Evolutionary conservation across 73 alveolate species (phyloP).

Genomic region (Paramecium biaurelia): DNA sequence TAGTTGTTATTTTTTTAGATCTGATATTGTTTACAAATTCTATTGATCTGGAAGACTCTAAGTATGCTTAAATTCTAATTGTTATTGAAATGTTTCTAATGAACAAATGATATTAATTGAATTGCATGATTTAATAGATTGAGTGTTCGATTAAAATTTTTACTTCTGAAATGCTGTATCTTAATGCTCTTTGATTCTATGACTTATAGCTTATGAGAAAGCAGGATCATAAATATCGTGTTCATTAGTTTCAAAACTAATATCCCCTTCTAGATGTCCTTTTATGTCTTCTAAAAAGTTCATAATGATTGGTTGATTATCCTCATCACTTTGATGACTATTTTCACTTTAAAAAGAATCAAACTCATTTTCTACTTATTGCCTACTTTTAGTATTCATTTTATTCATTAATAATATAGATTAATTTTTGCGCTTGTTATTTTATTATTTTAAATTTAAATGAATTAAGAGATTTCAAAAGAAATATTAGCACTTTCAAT

Average conservation of each 20-base stretch:
- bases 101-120: not conserved
- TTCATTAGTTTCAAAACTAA: constrained; percentile 1
- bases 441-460: not conserved
- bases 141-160: not conserved
- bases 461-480: not conserved
- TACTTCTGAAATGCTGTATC: not conserved
- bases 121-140: not conserved
- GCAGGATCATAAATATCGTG: not conserved
- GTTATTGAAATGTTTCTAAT: not conserved
- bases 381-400: not conserved
- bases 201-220: not conserved
- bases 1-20: not conserved
- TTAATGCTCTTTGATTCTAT: not conserved
- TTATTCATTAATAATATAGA: not conserved
- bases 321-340: not conserved
- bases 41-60: not conserved
- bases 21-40: not conserved
- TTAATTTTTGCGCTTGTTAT: not conserved
- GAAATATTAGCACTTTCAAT: not conserved
- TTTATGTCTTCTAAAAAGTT: not conserved
- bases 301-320: not conserved
- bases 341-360: not conserved
- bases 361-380: not conserved
- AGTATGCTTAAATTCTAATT: not conserved
- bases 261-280: not conserved